These are phyloP conservation scores for Alectoria sarmentosa DNA, from an alignment of 495 filamentous ascomycete species.

Conservation along the genomic window DNA sequence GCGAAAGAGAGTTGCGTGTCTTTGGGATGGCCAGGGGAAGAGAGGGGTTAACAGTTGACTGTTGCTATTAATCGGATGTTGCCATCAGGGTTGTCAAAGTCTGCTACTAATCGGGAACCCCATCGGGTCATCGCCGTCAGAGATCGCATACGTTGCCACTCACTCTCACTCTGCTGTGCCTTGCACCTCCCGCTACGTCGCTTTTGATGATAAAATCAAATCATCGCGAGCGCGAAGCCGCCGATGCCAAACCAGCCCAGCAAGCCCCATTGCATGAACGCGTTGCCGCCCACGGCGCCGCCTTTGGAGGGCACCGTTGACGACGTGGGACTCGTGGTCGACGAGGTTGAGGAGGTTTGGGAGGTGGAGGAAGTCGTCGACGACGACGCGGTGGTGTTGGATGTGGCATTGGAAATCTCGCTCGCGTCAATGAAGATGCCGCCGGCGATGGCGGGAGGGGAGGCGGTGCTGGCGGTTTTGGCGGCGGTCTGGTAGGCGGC, in stretches of 20 bases:
- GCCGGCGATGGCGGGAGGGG: constrained; percentile 2
- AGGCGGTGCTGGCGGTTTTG: background rate
- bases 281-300: background rate
- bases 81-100: background rate
- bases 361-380: background rate
- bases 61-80: background rate
- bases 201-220: background rate
- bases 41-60: too few species aligned
- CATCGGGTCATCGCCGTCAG: background rate
- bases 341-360: background rate
- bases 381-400: background rate
- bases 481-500: background rate
- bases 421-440: background rate
- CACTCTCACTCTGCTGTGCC: background rate
- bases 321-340: background rate
- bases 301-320: background rate
- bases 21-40: too few species aligned
- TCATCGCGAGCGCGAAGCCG: background rate
- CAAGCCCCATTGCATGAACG: background rate
- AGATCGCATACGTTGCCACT: background rate
- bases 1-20: too few species aligned
- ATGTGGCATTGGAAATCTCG: background rate
- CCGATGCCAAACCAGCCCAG: background rate
- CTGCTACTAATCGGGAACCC: background rate
- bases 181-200: too few species aligned